Evolutionary conservation across 1,139 yeast species (phyloP), one percentile per base, ranked within the genome.

Genomic region (Yamadazyma triangularis): DNA sequence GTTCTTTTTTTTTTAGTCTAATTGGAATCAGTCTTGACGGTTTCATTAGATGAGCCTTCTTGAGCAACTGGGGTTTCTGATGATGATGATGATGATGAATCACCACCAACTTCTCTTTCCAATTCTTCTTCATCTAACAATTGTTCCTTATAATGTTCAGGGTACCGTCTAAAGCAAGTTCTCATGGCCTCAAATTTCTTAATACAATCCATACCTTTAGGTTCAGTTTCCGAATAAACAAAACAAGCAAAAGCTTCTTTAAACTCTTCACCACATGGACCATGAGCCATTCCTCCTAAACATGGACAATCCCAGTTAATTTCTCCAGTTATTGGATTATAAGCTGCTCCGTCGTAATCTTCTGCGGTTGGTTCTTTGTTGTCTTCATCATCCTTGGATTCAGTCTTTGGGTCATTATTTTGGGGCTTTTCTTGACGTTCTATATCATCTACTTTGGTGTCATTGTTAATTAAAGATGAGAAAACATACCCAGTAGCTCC

Each of bases 291-390:
- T 30, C 98, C 98, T 25, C 98, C 98, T 38, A 93, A 70, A 63
- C 99, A 93, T n/a, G 98, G 96, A 58, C 99, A 93, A 54, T 93
- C 98, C 99, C 99, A 93, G 77, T 93, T 91, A 61, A 93, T 93
- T 58, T 91, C 98, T 24, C 98, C 98, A 5, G 99, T 91, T 50
- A 86, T 96, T 28, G 97, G 97, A 62, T 91, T 79, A 63, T 79
- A 91, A 3, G 98, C 96, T 26, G 87, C 87, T 26, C 59, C 52
- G 36, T 60, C 64, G 25, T 51, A 47, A 30, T 40, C 50, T 36
- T 40, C 45, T 13, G 45, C 39, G 9, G 38, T 26, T 23, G 41
- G 40, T 31, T 36, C 41, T 14, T 21, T 25, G 14, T 27, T 30
- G 9, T 6, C 8, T 26, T 28, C 35, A 3, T 21, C 30, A 18